phyloP scores from a whole-genome alignment of 345 rosid species.

The Citrus hindsii region DNA sequence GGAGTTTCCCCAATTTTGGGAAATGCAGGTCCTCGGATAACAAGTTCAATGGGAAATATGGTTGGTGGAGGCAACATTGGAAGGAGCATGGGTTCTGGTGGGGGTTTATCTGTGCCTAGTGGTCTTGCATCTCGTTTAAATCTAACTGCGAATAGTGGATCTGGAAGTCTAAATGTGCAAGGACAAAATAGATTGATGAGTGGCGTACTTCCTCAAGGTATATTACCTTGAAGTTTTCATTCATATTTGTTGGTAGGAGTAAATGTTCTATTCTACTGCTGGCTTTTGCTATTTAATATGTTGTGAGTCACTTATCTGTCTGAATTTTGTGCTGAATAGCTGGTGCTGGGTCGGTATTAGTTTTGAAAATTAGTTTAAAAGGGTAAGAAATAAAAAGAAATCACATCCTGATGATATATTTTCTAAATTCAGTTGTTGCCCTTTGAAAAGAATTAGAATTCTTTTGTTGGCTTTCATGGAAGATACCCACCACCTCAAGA shows the following conservation, averaged over 20 bases:
- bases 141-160: slow-evolving; percentile 70
- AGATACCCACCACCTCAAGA: not conserved
- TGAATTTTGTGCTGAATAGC: not conserved
- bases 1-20: slow-evolving; percentile 92
- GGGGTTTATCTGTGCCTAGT: slow-evolving; percentile 84
- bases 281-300: not conserved
- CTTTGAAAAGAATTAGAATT: not conserved
- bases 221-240: slow-evolving; percentile 1
- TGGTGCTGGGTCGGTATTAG: not conserved
- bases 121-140: slow-evolving; percentile 84
- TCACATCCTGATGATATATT: not conserved
- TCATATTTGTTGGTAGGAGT: not conserved
- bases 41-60: slow-evolving; percentile 91
- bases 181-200: slow-evolving; percentile 89
- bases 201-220: slow-evolving; percentile 93
- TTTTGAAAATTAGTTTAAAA: not conserved
- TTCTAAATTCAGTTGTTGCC: not conserved
- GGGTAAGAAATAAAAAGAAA: not conserved
- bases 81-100: slow-evolving; percentile 81
- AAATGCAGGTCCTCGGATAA: slow-evolving; percentile 78
- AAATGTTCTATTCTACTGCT: not conserved
- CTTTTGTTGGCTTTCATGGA: not conserved
- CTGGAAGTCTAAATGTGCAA: slow-evolving; percentile 76
- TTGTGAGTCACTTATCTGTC: not conserved
- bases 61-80: slow-evolving; percentile 89